Percentiles rank a stretch among this genome's conserved stretches.
These are phyloP conservation scores for Nepenthes mirabilis DNA, from an alignment of 148 eudicot genomes.

Conservation along the genomic window DNA sequence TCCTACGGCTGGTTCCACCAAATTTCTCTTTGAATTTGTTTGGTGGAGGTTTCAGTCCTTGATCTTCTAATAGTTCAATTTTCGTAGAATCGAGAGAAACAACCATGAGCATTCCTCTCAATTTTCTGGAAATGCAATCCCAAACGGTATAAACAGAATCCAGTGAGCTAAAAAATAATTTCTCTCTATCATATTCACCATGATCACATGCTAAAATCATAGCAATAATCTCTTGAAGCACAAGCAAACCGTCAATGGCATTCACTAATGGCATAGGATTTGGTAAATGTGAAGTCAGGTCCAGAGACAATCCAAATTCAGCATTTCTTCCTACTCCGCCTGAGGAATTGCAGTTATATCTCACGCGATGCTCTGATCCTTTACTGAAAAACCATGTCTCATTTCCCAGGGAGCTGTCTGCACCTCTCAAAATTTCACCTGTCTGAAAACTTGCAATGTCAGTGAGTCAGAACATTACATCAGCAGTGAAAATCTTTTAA, in stretches of 20 bases:
- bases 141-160: constrained; percentile 43
- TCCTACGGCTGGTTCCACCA: constrained; percentile 47
- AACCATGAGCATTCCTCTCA: constrained; percentile 78
- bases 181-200: constrained; percentile 36
- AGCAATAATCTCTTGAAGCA: constrained; percentile 55
- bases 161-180: constrained; percentile 70
- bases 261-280: constrained; percentile 17
- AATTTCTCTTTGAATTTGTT: constrained; percentile 51
- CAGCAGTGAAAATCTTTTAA: too few relatives aligned
- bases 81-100: constrained; percentile 87
- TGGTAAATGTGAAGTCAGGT: constrained; percentile 18
- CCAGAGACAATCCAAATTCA: constrained; percentile 16
- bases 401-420: constrained; percentile 24
- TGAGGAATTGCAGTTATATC: constrained; percentile 14
- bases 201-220: constrained; percentile 31
- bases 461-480: constrained; percentile 20
- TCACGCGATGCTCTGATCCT: constrained; percentile 16
- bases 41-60: constrained; percentile 13
- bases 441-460: constrained; percentile 42
- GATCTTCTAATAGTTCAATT: constrained; percentile 72
- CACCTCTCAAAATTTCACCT: constrained; percentile 42
- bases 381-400: constrained; percentile 21
- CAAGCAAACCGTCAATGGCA: constrained; percentile 34
- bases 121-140: constrained; percentile 55
- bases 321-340: constrained; percentile 18